Evolutionary conservation across 2,329 filamentous ascomycete species (phyloP).

Genomic region (Alternaria triticina): DNA sequence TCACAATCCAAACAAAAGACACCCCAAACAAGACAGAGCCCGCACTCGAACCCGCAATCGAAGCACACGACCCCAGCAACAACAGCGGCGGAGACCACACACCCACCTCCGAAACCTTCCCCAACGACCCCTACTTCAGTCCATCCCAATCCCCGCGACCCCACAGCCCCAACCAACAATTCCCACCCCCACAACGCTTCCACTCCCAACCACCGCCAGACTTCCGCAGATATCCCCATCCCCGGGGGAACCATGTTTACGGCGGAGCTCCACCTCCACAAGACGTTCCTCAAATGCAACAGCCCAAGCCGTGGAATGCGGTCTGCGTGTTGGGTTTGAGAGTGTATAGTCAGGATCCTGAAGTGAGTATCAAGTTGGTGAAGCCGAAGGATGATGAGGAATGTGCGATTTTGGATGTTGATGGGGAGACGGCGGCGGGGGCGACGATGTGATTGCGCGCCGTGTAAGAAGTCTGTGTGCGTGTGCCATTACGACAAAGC

Average conservation of each 20-base stretch:
- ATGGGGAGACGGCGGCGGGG: constrained; percentile 40
- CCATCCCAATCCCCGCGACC: not conserved
- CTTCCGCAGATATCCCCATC: not conserved
- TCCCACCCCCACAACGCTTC: not conserved
- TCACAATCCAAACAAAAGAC: not conserved
- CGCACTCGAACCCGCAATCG: not conserved
- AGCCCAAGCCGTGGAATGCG: constrained; percentile 62
- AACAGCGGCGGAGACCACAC: not conserved
- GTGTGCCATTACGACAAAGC: not conserved
- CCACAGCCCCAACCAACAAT: not conserved
- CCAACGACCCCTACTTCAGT: not conserved
- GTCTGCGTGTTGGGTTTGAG: constrained; percentile 64
- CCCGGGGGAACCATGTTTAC: not conserved
- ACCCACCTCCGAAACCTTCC: not conserved
- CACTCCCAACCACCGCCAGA: not conserved
- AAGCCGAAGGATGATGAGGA: constrained; percentile 40
- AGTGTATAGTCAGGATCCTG: constrained; percentile 52
- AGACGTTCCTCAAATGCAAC: constrained; percentile 12
- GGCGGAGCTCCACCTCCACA: not conserved
- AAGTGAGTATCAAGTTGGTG: constrained; percentile 41
- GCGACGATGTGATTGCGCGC: constrained; percentile 39
- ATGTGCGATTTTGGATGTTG: constrained; percentile 38
- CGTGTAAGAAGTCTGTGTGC: not conserved
- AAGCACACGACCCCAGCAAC: not conserved
- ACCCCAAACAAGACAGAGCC: not conserved